A percentile compares a stretch with the other conserved stretches of the same genome.
Evolutionary conservation across 75 land plant genomes (phyloP).

Genomic region (Pinus albicaulis): DNA sequence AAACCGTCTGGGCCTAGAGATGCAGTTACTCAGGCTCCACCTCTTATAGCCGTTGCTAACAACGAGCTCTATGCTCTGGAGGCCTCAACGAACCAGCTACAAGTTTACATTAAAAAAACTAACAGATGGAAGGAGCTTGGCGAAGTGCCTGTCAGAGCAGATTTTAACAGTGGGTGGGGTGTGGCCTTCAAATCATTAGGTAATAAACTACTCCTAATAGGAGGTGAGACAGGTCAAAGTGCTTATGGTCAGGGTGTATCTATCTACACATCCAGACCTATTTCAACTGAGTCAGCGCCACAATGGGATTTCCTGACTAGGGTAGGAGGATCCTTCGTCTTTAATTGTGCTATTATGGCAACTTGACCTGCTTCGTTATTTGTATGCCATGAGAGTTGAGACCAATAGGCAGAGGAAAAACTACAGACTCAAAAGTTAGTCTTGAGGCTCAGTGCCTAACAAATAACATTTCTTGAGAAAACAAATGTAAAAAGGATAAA

Average conservation of each 20-base stretch:
- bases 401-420: conserved; percentile 6
- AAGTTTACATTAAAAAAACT: conserved; percentile 19
- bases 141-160: conserved; percentile 39
- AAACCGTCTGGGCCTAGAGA: conserved; percentile 17
- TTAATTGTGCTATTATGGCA: conserved; percentile 12
- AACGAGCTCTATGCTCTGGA: conserved; percentile 44
- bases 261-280: conserved; percentile 22
- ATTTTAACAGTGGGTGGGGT: conserved; percentile 49
- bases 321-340: conserved; percentile 10
- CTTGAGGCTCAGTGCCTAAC: conserved; percentile 8
- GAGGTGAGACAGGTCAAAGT: conserved; percentile 15
- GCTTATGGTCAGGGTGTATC: conserved; percentile 11
- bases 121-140: conserved; percentile 41
- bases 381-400: conserved; percentile 1
- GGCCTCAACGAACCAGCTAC: conserved; percentile 30
- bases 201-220: conserved; percentile 42
- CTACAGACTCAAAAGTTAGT: neutral
- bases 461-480: neutral
- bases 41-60: conserved; percentile 41
- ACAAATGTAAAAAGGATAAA: conserved; percentile 5
- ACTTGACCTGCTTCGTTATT: neutral
- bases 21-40: conserved; percentile 27
- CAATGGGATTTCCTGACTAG: conserved; percentile 24
- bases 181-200: conserved; percentile 48
- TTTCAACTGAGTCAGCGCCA: conserved; percentile 5